Conservation (phyloP, 2,329 filamentous ascomycete species). For the Talaromyces sp. region DNA sequence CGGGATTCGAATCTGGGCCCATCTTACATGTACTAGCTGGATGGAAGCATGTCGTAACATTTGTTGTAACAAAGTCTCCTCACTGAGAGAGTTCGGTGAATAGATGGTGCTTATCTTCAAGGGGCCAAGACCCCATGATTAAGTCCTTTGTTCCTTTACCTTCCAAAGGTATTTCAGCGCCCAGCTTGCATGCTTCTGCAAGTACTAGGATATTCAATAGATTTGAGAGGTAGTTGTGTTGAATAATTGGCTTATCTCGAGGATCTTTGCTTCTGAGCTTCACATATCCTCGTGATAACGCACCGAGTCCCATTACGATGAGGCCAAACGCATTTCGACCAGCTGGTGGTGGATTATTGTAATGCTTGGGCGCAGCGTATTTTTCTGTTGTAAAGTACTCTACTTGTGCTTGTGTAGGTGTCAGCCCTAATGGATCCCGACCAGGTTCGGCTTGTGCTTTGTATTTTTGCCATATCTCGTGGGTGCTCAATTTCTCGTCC, state of each 20-base stretch:
- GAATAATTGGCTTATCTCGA: conserved; percentile 48
- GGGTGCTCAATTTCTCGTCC: conserved; percentile 52
- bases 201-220: conserved; percentile 55
- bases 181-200: conserved; percentile 53
- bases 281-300: conserved; percentile 53
- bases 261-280: conserved; percentile 46
- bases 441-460: conserved; percentile 40
- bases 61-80: conserved; percentile 51
- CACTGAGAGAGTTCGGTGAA: conserved; percentile 53
- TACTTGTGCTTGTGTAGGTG: conserved; percentile 51
- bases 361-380: conserved; percentile 57
- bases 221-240: conserved; percentile 54
- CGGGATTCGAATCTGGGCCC: conserved; percentile 42
- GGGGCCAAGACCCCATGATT: conserved; percentile 56
- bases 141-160: conserved; percentile 54
- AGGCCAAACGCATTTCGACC: conserved; percentile 53
- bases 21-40: conserved; percentile 54
- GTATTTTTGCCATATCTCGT: conserved; percentile 50
- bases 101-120: conserved; percentile 45
- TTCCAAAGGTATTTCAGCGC: conserved; percentile 55
- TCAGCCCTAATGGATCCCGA: conserved; percentile 59
- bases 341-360: conserved; percentile 47
- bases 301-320: conserved; percentile 53
- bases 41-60: conserved; percentile 60
- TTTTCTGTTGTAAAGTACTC: conserved; percentile 60